Percentiles rank a stretch among this genome's conserved stretches.
phyloP scores from a whole-genome alignment of 805 yeast species.

The Schwanniomyces pseudopolymorphus region DNA sequence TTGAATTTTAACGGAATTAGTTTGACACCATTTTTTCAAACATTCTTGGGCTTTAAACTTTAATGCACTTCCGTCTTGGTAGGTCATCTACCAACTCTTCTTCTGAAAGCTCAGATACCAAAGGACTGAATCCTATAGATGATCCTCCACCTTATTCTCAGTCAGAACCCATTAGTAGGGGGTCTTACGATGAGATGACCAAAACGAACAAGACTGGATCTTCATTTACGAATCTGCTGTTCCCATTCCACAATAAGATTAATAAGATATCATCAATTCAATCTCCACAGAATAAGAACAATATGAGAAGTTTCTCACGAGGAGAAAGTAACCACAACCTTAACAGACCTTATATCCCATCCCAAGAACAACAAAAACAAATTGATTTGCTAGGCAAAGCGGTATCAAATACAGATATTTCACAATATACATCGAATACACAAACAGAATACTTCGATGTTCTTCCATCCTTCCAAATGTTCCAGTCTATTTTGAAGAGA shows the following conservation, averaged over 20 bases:
- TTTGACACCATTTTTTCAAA: not conserved
- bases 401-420: conserved; percentile 14
- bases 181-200: not conserved
- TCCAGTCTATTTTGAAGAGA: conserved; percentile 49
- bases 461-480: conserved; percentile 70
- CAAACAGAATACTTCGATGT: conserved; percentile 51
- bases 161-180: not conserved
- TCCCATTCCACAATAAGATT: not conserved
- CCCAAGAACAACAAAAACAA: conserved; percentile 34
- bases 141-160: conserved; percentile 6
- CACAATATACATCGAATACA: conserved; percentile 24
- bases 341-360: conserved; percentile 31
- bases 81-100: not conserved
- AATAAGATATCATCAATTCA: not conserved
- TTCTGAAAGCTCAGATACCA: not conserved
- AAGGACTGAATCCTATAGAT: not conserved
- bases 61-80: not conserved
- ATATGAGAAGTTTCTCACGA: not conserved
- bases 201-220: not conserved
- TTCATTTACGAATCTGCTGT: not conserved
- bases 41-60: not conserved
- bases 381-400: conserved; percentile 24
- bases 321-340: not conserved
- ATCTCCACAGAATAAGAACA: not conserved
- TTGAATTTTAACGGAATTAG: too few species aligned